Evolutionary conservation across 352 stramenopile genomes (phyloP).

Genomic region (Blastocystis sp.): DNA sequence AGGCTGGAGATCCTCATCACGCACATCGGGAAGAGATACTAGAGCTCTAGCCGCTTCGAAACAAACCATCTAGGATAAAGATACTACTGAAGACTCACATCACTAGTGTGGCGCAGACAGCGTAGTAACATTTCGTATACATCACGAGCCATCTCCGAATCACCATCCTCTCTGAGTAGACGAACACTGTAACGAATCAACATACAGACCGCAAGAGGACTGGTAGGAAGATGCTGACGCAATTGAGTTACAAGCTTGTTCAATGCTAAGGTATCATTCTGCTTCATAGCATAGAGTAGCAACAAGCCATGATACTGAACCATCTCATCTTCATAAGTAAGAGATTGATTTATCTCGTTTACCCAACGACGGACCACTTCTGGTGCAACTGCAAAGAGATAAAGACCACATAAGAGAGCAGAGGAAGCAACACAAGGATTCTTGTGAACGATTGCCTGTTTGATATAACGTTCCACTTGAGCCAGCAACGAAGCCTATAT

Average conservation of each 20-base stretch:
- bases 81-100: neutral
- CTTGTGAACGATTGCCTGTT: conserved; percentile 97
- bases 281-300: conserved; percentile 96
- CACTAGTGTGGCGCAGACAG: conserved; percentile 91
- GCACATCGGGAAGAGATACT: conserved; percentile 87
- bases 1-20: conserved; percentile 89
- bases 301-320: conserved; percentile 97
- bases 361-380: conserved; percentile 88
- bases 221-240: conserved; percentile 68
- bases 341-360: conserved; percentile 92
- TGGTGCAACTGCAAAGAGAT: conserved; percentile 70
- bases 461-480: conserved; percentile 92
- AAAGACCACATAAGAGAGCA: conserved; percentile 89
- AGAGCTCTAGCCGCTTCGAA: conserved; percentile 95
- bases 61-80: conserved; percentile 89
- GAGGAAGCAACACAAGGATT: conserved; percentile 92
- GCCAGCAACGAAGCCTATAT: conserved; percentile 79
- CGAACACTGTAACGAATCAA: conserved; percentile 93
- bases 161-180: conserved; percentile 79
- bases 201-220: conserved; percentile 88
- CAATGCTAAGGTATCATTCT: conserved; percentile 93
- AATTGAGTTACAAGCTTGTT: conserved; percentile 84
- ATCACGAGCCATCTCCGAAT: conserved; percentile 69
- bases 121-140: conserved; percentile 86
- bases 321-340: conserved; percentile 89